phyloP scores from a whole-genome alignment of 345 rosid species.

The Bruguiera parviflora region DNA sequence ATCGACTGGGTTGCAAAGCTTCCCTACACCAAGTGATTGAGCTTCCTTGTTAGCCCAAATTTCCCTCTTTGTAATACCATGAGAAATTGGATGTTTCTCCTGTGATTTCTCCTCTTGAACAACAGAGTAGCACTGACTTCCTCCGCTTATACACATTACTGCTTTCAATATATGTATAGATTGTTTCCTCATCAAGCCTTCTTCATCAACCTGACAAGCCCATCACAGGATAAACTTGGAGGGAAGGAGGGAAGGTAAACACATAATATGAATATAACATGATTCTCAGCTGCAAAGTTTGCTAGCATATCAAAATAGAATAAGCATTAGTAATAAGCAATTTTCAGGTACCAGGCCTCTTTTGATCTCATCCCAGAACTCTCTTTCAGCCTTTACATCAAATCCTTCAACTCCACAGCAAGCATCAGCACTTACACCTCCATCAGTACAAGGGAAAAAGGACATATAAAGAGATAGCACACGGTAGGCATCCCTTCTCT shows the following conservation, averaged over 20 bases:
- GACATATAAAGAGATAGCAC: conserved; percentile 67
- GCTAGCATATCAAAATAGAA: conserved; percentile 15
- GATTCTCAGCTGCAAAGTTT: conserved; percentile 10
- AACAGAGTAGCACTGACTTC: conserved; percentile 25
- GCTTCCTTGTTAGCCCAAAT: conserved; percentile 89
- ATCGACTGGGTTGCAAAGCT: conserved; percentile 43
- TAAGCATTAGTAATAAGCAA: conserved; percentile 15
- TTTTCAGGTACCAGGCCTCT: conserved; percentile 71
- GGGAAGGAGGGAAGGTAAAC: background rate
- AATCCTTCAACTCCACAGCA: conserved; percentile 39
- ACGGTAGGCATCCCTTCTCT: conserved; percentile 85
- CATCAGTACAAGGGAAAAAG: conserved; percentile 36
- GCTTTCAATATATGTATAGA: conserved; percentile 75
- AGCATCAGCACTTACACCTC: conserved; percentile 29
- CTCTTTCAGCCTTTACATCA: conserved; percentile 59
- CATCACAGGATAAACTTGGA: conserved; percentile 4
- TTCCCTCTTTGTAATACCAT: conserved; percentile 67
- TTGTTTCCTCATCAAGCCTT: conserved; percentile 83
- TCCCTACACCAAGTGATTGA: conserved; percentile 78
- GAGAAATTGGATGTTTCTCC: conserved; percentile 41
- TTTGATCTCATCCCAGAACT: conserved; percentile 84
- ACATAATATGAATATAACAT: background rate
- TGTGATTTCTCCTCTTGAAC: conserved; percentile 32
- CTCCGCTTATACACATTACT: conserved; percentile 38
- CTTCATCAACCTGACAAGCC: conserved; percentile 63